A percentile compares a stretch with the other conserved stretches of the same genome.
Conservation (phyloP, 169 alveolate species). For the Plasmodium coatneyi region DNA sequence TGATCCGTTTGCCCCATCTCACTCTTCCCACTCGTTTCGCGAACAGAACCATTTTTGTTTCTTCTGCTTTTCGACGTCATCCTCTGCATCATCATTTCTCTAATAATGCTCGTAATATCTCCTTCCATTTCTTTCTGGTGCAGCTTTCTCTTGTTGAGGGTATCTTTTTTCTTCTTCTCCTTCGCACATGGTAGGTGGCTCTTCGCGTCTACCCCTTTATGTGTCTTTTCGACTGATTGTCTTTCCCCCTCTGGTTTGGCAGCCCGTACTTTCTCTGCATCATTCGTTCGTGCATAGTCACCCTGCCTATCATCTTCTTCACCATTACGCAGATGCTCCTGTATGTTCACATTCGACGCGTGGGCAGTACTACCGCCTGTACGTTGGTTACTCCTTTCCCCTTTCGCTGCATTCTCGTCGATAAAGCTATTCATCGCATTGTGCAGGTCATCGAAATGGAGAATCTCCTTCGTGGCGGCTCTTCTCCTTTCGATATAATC, state of each 20-base stretch:
- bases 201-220: neutral
- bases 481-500: neutral
- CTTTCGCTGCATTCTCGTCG: neutral
- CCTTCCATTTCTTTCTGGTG: constrained; percentile 3
- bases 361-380: neutral
- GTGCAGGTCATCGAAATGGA: neutral
- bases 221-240: neutral
- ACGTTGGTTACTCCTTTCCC: neutral
- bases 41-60: neutral
- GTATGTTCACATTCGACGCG: neutral
- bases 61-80: neutral
- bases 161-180: constrained; percentile 19
- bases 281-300: neutral
- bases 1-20: neutral
- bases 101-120: constrained; percentile 14
- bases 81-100: constrained; percentile 13
- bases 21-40: constrained; percentile 6
- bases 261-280: neutral
- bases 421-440: neutral
- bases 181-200: neutral
- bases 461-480: neutral
- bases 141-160: neutral
- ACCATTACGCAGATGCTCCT: neutral
- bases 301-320: neutral
- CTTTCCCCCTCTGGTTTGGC: neutral